Base-by-base conservation (phyloP, 345 rosid species). In the Populus simonii region DNA sequence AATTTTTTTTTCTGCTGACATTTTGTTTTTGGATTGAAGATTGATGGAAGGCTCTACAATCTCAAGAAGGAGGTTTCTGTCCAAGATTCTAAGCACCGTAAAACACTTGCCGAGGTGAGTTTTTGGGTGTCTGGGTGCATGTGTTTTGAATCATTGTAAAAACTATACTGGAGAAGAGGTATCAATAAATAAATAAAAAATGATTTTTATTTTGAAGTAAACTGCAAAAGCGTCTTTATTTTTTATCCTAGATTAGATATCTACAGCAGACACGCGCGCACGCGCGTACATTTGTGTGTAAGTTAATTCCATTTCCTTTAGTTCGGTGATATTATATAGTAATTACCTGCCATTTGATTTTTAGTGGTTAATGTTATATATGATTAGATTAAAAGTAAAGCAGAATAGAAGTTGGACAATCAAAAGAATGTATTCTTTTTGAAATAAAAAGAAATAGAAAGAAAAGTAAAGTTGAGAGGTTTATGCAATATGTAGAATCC, bases 41-140 rank as follows among this genome's bases (percentile, higher is more conserved):
- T 93, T 87, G 98, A 96, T 74, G 94, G 96, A 79, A 91, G 85
- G 83, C 97, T 96, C 73, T 78, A 80, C 89, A 91, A 90, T 82
- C 86, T 96, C 72, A 94, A 93, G 90, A 92, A 91, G 81, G 99
- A 94, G 74, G 98, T 96, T 75, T 90, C 96, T 74, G 82, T 87
- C 73, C 97, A 96, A 87, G 98, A 96, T 86, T 83, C 94, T 70
- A 92, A 91, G 86, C 99, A 96, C 86, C 91, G 98, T 62, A 92
- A 90, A 85, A 96, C 97, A 74, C 89, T 96, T 76, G 85, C 89
- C 33, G 99, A 96, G 98, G 99, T 94, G 83, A 74, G 86, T 85
- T 70, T 35, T 39, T 53, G 38, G 65, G 63, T 51, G 39, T 57
- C 77, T 76, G 29, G 39, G 53, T 59, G 33, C 36, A 16, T 67